Percentiles rank a stretch among this genome's conserved stretches.
These are phyloP conservation scores for Carex parvula DNA, from an alignment of 176 grass and related monocot species.

Conservation along the genomic window DNA sequence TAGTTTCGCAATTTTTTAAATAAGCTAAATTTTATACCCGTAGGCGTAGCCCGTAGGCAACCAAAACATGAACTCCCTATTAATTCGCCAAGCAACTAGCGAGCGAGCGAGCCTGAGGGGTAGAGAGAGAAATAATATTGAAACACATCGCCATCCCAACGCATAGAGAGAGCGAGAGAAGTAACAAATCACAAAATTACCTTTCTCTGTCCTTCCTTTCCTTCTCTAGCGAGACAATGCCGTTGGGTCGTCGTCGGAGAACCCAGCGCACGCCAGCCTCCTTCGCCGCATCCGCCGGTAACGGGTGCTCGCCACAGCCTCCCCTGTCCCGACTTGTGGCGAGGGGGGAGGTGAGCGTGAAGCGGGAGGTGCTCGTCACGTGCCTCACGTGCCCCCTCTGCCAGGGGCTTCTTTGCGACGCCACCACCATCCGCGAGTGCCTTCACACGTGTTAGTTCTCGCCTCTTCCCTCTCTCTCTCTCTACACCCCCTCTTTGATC, in stretches of 20 bases:
- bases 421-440: slow-evolving; percentile 80
- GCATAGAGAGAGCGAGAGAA: slow-evolving; percentile 3
- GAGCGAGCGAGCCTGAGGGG: neutral
- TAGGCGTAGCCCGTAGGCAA: neutral
- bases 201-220: neutral
- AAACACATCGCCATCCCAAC: slow-evolving; percentile 5
- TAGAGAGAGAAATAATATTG: neutral
- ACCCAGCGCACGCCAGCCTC: slow-evolving; percentile 3
- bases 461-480: slow-evolving; percentile 7
- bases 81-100: neutral
- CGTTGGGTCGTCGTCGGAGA: slow-evolving; percentile 30
- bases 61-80: neutral
- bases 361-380: slow-evolving; percentile 33
- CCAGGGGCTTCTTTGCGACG: slow-evolving; percentile 52
- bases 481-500: slow-evolving; percentile 1
- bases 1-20: neutral
- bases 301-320: neutral
- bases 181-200: slow-evolving; percentile 20
- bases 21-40: neutral
- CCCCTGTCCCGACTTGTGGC: neutral
- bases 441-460: slow-evolving; percentile 76
- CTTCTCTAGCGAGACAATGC: slow-evolving; percentile 13
- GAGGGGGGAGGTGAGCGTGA: slow-evolving; percentile 38
- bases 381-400: slow-evolving; percentile 86
- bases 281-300: neutral